Conservation (phyloP, 2,329 filamentous ascomycete species). For the Colletotrichum abscissum region DNA sequence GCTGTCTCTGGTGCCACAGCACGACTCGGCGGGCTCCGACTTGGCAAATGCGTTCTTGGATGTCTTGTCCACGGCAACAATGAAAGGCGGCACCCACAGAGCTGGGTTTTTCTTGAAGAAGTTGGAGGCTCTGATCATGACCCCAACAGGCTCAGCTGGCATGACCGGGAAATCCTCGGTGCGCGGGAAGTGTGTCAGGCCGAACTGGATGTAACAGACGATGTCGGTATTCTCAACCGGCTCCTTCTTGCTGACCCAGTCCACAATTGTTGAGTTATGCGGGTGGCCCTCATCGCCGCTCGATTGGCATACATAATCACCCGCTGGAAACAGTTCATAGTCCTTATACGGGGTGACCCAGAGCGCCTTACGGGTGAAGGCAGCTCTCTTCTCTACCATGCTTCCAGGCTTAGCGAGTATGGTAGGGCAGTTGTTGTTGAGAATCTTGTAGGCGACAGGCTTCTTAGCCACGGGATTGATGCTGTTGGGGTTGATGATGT, state of each 20-base stretch:
- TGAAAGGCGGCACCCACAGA: conserved; percentile 42
- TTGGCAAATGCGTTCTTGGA: not conserved
- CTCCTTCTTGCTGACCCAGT: conserved; percentile 47
- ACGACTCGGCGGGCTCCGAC: not conserved
- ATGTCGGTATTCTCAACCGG: conserved; percentile 66
- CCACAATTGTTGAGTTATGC: conserved; percentile 56
- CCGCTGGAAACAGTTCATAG: conserved; percentile 13
- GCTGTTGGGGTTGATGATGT: conserved; percentile 61
- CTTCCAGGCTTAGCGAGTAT: conserved; percentile 23
- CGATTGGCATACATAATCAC: conserved; percentile 14
- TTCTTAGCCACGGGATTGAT: conserved; percentile 61
- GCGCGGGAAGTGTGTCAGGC: conserved; percentile 64
- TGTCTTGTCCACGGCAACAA: not conserved
- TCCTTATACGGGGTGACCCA: conserved; percentile 13
- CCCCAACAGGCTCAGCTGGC: conserved; percentile 65
- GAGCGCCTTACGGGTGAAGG: conserved; percentile 16
- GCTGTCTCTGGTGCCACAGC: not conserved
- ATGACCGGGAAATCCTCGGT: conserved; percentile 70
- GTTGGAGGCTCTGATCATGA: conserved; percentile 60
- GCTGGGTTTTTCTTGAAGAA: conserved; percentile 64
- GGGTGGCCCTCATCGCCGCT: conserved; percentile 44
- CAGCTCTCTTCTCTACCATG: conserved; percentile 19
- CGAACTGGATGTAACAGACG: conserved; percentile 66
- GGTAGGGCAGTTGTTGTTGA: conserved; percentile 19
- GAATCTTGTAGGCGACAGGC: conserved; percentile 31